Evolutionary conservation across 2,329 filamentous ascomycete species (phyloP), one percentile per base, ranked within the genome.

Genomic region (Neonectria ditissima): DNA sequence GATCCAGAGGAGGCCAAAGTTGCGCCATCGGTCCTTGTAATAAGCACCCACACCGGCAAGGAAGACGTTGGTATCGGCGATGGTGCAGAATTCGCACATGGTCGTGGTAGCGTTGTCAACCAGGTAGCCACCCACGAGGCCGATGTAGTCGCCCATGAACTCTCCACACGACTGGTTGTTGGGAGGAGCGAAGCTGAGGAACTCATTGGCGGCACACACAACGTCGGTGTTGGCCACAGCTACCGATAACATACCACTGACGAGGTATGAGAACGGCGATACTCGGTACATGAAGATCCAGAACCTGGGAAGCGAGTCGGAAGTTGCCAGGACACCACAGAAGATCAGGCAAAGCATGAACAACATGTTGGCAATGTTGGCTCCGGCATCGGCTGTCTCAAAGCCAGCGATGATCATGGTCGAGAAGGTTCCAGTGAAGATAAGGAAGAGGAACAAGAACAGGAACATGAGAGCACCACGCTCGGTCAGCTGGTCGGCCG

Each of bases 351-450:
- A 85, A 60, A 92, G 80, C 56, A 86, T 86, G 79, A 92, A 91
- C 70, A 89, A 75, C 62, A 92, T 73, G 55, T 90, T 89, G 51
- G 89, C 89, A 60, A 93, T 80, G 73, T 91, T 91, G 47, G 87
- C 89, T 59, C 86, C 90, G 0, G 84, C 87, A 73, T 92, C 90
- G 9, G 90, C 89, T 22, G 84, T 84, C 20, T 90, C 86, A 30
- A 92, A 82, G 45, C 87, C 88, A 1, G 90, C 85, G 54, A 96
- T 93, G 69, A 93, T 82, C 80, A 95, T 88, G 65, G 91, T 87
- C 9, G 92, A 89, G 75, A 97, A 97, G 5, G 93, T 96, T 11
- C 88, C 92, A 0, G 91, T 90, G 80, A 94, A 95, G 57, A 97
- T 79, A 68, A 95, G 83, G 85, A 97, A 97, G 66, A 86, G 81